These are phyloP conservation scores for Talaromyces amestolkiae DNA, from an alignment of 2,329 filamentous ascomycete species.

Conservation along the genomic window DNA sequence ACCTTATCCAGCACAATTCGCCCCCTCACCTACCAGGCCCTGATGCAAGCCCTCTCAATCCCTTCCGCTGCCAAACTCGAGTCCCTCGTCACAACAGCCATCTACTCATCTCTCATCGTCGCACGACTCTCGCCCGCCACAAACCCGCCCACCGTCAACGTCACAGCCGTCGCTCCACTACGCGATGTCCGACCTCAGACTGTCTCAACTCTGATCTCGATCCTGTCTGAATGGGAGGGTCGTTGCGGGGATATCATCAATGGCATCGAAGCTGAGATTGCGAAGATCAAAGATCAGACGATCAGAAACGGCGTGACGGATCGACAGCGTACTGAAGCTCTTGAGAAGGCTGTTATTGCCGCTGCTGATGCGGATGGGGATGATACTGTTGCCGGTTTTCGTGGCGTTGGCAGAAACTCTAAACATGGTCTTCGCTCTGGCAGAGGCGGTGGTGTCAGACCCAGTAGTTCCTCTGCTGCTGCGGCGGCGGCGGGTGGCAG, in stretches of 20 bases:
- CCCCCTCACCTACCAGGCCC: conserved; percentile 69
- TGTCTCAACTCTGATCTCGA: conserved; percentile 65
- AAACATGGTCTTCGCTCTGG: neutral
- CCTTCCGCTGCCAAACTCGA: conserved; percentile 69
- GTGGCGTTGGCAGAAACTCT: conserved; percentile 20
- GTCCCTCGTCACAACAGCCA: conserved; percentile 77
- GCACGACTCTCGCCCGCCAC: conserved; percentile 89
- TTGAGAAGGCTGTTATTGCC: conserved; percentile 50
- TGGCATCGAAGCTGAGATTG: conserved; percentile 74
- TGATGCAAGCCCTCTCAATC: conserved; percentile 67
- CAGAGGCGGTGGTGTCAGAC: conserved; percentile 11
- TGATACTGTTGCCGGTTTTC: conserved; percentile 19
- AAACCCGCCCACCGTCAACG: conserved; percentile 67
- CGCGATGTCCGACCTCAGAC: conserved; percentile 78
- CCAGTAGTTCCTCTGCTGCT: conserved; percentile 7
- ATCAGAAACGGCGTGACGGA: conserved; percentile 53
- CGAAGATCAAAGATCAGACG: conserved; percentile 61
- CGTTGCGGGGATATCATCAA: conserved; percentile 72
- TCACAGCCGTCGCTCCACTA: conserved; percentile 77
- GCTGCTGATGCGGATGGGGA: conserved; percentile 29
- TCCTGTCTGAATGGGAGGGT: conserved; percentile 71
- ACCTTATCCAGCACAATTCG: conserved; percentile 68
- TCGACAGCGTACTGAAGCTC: conserved; percentile 47
- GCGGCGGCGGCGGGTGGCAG: neutral
- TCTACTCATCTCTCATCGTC: conserved; percentile 79